phyloP scores from a whole-genome alignment of 148 eudicot genomes.

The Salicornia ramosissima region DNA sequence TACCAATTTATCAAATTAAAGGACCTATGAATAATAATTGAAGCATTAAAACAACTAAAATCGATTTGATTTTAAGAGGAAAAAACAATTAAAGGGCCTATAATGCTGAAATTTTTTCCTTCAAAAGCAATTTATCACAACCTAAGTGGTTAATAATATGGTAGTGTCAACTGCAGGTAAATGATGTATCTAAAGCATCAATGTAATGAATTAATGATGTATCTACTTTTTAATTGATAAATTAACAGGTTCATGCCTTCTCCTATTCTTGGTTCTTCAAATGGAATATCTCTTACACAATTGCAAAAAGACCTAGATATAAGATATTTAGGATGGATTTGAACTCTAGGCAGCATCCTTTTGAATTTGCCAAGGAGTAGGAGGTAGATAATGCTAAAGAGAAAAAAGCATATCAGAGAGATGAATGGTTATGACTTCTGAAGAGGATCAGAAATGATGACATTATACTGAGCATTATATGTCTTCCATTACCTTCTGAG shows the following conservation, averaged over 20 bases:
- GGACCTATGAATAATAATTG: too few relatives aligned
- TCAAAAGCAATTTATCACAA: neutral
- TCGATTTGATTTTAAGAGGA: too few relatives aligned
- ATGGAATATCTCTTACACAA: slow-evolving; percentile 64
- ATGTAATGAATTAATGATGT: neutral
- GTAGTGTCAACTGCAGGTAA: slow-evolving; percentile 68
- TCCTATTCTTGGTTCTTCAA: slow-evolving; percentile 29
- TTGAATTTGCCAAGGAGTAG: slow-evolving; percentile 43
- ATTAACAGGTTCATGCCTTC: slow-evolving; percentile 3
- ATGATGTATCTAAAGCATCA: too few relatives aligned
- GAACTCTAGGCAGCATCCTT: slow-evolving; percentile 46
- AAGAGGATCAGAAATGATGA: slow-evolving; percentile 85
- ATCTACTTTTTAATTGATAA: neutral
- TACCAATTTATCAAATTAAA: too few relatives aligned
- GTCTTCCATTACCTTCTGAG: slow-evolving; percentile 93
- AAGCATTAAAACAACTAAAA: too few relatives aligned
- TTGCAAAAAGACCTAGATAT: slow-evolving; percentile 53
- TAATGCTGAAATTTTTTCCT: neutral
- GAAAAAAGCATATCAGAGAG: slow-evolving; percentile 67
- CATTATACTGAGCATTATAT: slow-evolving; percentile 65
- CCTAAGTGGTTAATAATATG: neutral
- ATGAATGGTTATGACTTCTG: slow-evolving; percentile 75
- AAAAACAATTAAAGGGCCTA: too few relatives aligned
- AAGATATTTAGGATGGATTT: slow-evolving; percentile 45
- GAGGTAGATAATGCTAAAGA: slow-evolving; percentile 44